Base-by-base conservation (phyloP, 768 basidiomycete species). In the Lentinula sp. region DNA sequence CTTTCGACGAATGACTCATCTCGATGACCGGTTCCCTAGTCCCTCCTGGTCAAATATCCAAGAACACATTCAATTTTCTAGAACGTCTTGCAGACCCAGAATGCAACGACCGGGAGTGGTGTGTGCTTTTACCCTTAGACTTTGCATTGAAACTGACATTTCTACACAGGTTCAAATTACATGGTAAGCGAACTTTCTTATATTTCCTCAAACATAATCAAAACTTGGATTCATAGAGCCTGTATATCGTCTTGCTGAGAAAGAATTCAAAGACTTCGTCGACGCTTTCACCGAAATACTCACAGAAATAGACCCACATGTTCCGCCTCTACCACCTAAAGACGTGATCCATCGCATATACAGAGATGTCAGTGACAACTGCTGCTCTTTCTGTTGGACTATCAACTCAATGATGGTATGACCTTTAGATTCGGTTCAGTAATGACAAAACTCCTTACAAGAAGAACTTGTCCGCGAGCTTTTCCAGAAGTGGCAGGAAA, bases 381-480 rank as follows among this genome's bases (percentile, higher is more conserved):
- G 7, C 31, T 18, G 8, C 11, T 28, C 11, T 2, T 49, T n/a
- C 45, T 48, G 9, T 7, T 13, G 5, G 9, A 7, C 42, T 39
- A 11, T 1, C 8, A n/a, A 55, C 15, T 28, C 8, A 13, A 39
- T 42, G 15, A 10, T 15, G 23, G 23, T 39, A 8, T 39, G 9
- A 11, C n/a, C 31, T 35, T 60, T 5, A 93, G 91, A 71, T 96
- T 23, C 84, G 95, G 13, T 97, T 96, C 73, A 93, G 90, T 69
- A 92, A 92, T 60, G 91, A 95, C 70, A 95, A 95, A 75, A 99
- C 96, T 4, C 96, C 96, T 0, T 99, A 99, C 77, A 98, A 98
- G 74, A 82, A 72, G 5, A 79, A 80, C 9, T 80, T 98, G 35
- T 88, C 89, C 0, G 90, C 92, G 0, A 89, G 87, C 58, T 91